These are phyloP conservation scores for Nemania sp. DNA, from an alignment of 2,329 filamentous ascomycete genomes.

Conservation along the genomic window DNA sequence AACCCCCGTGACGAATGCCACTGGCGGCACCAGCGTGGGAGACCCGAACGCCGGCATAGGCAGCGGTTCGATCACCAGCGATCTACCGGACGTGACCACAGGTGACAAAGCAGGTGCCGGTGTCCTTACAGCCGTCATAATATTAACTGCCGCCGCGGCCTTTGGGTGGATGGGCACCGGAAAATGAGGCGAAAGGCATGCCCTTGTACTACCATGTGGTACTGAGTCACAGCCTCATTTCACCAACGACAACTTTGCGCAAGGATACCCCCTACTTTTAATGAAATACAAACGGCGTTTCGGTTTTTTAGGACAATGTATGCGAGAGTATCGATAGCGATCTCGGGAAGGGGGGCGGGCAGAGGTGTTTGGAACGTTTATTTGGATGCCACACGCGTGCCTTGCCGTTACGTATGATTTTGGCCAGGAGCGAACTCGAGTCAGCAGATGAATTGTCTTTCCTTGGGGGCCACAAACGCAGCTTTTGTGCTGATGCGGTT, in stretches of 20 bases:
- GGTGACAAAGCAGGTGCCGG: constrained; percentile 54
- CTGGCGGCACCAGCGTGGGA: constrained; percentile 57
- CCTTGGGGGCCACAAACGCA: too few relatives aligned
- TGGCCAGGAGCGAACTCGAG: too few relatives aligned
- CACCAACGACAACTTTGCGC: background rate
- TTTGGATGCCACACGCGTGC: constrained; percentile 38
- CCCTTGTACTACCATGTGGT: background rate
- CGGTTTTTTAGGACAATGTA: constrained; percentile 3
- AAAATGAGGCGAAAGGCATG: constrained; percentile 1
- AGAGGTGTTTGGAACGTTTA: background rate
- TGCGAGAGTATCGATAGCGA: background rate
- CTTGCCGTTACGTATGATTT: too few relatives aligned
- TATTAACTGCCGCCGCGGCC: constrained; percentile 46
- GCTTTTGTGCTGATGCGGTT: too few relatives aligned
- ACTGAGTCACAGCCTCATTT: background rate
- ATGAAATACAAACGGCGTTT: constrained; percentile 14
- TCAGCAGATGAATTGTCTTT: too few relatives aligned
- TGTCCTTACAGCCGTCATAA: constrained; percentile 52
- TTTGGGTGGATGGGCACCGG: constrained; percentile 54
- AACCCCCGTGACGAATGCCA: constrained; percentile 49
- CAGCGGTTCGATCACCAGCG: constrained; percentile 42
- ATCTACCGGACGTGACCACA: constrained; percentile 45
- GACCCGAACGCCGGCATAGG: constrained; percentile 48
- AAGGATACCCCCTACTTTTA: constrained; percentile 21
- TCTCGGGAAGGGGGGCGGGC: background rate